Conservation (phyloP, 441 rosid species). For the Populus trichocarpa region DNA sequence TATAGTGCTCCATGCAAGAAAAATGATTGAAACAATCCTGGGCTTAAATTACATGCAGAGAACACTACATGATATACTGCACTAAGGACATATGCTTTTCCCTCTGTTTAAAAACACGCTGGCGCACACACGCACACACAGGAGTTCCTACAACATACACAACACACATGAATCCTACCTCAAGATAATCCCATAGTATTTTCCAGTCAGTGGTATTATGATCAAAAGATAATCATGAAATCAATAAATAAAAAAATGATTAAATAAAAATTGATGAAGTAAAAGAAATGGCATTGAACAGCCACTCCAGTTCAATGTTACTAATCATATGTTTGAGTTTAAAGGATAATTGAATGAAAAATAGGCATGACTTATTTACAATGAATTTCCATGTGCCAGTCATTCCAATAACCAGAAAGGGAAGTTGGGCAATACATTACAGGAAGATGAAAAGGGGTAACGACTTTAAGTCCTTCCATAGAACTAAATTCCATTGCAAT, state of each 20-base stretch:
- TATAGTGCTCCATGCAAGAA: conserved; percentile 7
- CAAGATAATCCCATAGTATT: background rate
- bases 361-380: background rate
- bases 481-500: background rate
- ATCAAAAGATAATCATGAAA: background rate
- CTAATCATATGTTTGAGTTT: background rate
- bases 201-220: background rate
- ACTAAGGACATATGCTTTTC: background rate
- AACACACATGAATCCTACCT: background rate
- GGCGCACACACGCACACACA: too few species aligned
- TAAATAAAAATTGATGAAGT: background rate
- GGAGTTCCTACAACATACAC: background rate
- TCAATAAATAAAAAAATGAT: background rate
- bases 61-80: background rate
- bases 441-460: background rate
- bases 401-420: background rate
- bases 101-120: background rate
- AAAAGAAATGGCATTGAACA: background rate
- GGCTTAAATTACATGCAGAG: background rate
- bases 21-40: background rate
- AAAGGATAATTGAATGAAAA: background rate
- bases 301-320: background rate
- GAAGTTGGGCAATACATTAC: background rate
- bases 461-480: background rate
- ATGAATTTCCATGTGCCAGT: background rate